Evolutionary conservation across 2,329 filamentous ascomycete genomes (phyloP).

Genomic region (Trichoderma sp.): DNA sequence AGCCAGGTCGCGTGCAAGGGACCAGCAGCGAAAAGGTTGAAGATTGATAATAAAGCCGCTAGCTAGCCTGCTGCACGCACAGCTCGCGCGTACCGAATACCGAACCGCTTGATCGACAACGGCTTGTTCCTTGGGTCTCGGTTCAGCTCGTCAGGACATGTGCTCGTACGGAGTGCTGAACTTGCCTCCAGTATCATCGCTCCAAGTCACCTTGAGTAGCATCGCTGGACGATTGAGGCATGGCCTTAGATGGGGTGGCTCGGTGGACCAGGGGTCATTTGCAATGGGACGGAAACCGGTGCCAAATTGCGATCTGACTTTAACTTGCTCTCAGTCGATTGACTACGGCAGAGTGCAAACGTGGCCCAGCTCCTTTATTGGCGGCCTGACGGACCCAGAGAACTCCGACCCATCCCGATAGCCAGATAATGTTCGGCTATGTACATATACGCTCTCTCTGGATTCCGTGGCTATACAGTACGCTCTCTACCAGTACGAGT

Average conservation of each 20-base stretch:
- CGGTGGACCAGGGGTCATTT: neutral
- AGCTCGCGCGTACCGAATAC: neutral
- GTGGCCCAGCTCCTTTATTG: neutral
- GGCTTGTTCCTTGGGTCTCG: neutral
- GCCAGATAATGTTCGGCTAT: neutral
- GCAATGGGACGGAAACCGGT: neutral
- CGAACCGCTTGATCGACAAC: neutral
- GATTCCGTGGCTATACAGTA: neutral
- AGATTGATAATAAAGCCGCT: neutral
- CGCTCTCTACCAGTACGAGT: neutral
- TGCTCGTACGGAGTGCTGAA: neutral
- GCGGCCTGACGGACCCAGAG: neutral
- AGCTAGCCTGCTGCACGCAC: neutral
- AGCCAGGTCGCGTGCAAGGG: constrained; percentile 3
- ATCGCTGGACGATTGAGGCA: neutral
- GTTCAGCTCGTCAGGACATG: neutral
- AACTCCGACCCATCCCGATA: neutral
- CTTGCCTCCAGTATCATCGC: neutral
- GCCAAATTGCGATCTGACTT: neutral
- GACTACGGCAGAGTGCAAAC: neutral
- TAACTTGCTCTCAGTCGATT: neutral
- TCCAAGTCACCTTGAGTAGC: neutral
- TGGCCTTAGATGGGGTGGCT: neutral
- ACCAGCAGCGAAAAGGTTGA: neutral
- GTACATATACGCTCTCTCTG: neutral